Evolutionary conservation across 352 stramenopile species (phyloP), one percentile per base, ranked within the genome.

Genomic region (Phytopythium vexans): DNA sequence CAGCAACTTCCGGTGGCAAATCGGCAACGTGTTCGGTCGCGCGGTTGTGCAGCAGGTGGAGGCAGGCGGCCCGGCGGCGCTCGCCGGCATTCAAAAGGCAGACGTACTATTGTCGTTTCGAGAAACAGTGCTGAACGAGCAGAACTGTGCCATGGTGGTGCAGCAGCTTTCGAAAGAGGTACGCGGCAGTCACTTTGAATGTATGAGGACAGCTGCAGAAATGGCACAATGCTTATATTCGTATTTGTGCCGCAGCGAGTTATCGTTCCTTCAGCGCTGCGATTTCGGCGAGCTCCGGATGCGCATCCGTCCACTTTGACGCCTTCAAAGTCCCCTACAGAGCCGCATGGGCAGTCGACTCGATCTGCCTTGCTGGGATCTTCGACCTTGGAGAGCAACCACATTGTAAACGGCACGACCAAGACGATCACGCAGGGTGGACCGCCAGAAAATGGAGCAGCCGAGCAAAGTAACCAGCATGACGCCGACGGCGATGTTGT

Each of bases 11-110:
- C 66, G 72, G 56, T 95, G 85, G 85, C 79, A 90, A 56, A 93
- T 95, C 42, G 81, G 81, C 35, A 90, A 78, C 36, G 82, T 95
- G 3, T 92, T 93, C 67, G 85, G 82, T 8, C 85, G 85, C 14
- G 79, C 81, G 1, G 85, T 95, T 11, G 85, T 95, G 15, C 81
- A 93, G 49, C 72, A 74, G 59, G 85, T 95, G 15, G 75, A 89
- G 5, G 70, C 77, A 14, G 61, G 60, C 8, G 85, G 85, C 1
- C 73, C 83, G 21, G 85, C 85, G 0, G 81, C 77, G 9, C 66
- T 74, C 43, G 82, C 77, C 31, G 82, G 83, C 3, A 80, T 95
- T 46, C 82, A 90, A 56, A 95, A 95, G 64, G 83, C 85, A 4
- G 85, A 95, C 32, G 85, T 95, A 41, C 61, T 95, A 37, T 66